Evolutionary conservation across 148 eudicot genomes (phyloP), one percentile per base, ranked within the genome.

Genomic region (Fallopia convolvulus): DNA sequence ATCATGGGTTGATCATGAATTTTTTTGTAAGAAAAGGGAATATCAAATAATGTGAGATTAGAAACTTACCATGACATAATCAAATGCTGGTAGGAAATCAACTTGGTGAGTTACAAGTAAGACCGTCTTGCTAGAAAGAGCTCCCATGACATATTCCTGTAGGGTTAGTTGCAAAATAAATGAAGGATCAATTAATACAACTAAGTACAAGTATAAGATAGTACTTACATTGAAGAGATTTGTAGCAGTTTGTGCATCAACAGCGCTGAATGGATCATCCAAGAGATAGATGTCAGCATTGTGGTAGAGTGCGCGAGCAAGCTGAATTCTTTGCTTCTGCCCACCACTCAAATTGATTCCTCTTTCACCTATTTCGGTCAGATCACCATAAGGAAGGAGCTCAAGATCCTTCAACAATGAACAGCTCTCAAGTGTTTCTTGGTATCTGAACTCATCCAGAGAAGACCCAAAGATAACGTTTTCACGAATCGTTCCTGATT

Each of bases 181-280:
- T 14, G 56, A 14, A 15, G 18, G 18, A 5, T 50, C 18, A 42
- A 33, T 14, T 10, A 72, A 1, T 36, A 6, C 17, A 32, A 50
- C n/a, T 30, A 49, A 40, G n/a, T 2, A 10, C 18, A 17, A 23
- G 12, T 21, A 7, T 58, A 26, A 30, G 5, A 11, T 2, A 52
- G 39, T 13, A 73, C 76, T 75, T 80, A 93, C 94, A 79, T 82
- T 89, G 75, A 90, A 88, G 74, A 91, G 84, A 84, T 89, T 90
- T 15, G 90, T 80, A n/a, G 98, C 97, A 18, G 97, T 93, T 49
- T 93, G 98, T 41, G 98, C 96, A 84, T 93, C 98, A 47, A 93
- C 98, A 50, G 96, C 97, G 76, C 97, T 93, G 77, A 93, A 93
- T 40, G 97, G 97, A 80, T 91, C 97, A 75, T 93, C 97, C 85